Percentiles rank a stretch among this genome's conserved stretches.
These are phyloP conservation scores for Hirschfeldia incana DNA, from an alignment of 345 rosid genomes.

Conservation along the genomic window DNA sequence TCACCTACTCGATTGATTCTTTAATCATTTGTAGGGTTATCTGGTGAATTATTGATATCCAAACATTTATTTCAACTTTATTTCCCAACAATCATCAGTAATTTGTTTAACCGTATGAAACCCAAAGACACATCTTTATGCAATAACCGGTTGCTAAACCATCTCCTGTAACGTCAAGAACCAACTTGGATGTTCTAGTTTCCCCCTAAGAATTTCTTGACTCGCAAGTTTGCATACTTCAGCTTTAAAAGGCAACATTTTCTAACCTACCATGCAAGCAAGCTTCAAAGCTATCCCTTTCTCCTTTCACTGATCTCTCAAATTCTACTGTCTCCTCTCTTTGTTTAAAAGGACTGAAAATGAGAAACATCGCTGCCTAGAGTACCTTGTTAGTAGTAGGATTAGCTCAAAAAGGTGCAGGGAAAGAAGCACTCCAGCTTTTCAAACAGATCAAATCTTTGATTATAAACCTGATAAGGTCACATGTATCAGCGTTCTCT, in stretches of 20 bases:
- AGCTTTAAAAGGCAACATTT: not conserved
- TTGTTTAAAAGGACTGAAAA: constrained; percentile 45
- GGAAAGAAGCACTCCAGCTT: constrained; percentile 53
- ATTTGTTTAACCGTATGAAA: not conserved
- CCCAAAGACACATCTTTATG: not conserved
- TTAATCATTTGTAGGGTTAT: too few species aligned
- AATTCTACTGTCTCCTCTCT: not conserved
- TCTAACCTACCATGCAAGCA: not conserved
- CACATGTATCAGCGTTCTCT: constrained; percentile 52
- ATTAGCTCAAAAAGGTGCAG: constrained; percentile 57
- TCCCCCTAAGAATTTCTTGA: not conserved
- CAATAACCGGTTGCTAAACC: constrained; percentile 4
- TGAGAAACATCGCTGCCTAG: constrained; percentile 43
- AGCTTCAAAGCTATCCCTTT: not conserved
- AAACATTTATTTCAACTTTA: not conserved
- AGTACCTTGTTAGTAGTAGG: constrained; percentile 56
- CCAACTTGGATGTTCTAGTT: not conserved
- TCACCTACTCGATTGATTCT: not conserved
- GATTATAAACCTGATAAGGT: constrained; percentile 49
- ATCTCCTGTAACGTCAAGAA: not conserved
- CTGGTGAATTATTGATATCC: not conserved
- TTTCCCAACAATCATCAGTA: not conserved
- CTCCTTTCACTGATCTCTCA: too few species aligned
- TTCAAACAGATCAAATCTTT: constrained; percentile 45
- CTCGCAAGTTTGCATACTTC: not conserved